phyloP scores from a whole-genome alignment of 2,329 filamentous ascomycete species.

The Mariannaea elegans region DNA sequence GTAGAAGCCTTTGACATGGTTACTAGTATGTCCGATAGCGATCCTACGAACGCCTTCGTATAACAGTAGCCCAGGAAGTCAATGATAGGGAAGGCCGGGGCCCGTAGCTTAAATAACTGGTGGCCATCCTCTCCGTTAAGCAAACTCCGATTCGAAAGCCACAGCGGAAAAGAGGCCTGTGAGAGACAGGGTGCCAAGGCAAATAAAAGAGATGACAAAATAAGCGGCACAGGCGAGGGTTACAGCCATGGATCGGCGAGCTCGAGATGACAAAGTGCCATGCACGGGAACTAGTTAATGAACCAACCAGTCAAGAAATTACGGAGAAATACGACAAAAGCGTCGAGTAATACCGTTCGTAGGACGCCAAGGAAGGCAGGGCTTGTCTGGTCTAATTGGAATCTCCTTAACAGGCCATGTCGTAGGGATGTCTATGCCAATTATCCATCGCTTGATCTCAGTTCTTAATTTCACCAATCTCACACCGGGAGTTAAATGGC shows the following conservation, averaged over 20 bases:
- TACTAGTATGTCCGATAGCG: not conserved
- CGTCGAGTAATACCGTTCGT: no score
- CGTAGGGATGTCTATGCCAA: not conserved
- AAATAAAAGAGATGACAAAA: conserved; percentile 26
- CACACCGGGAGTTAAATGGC: no score
- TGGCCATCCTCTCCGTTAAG: not conserved
- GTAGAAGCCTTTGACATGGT: not conserved
- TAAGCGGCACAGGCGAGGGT: conserved; percentile 35
- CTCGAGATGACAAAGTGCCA: conserved; percentile 12
- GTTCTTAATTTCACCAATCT: not conserved
- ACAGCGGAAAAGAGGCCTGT: conserved; percentile 3
- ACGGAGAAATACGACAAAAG: no score
- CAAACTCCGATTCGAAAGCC: not conserved
- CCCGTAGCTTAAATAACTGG: not conserved
- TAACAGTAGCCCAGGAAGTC: not conserved
- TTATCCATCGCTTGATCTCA: not conserved
- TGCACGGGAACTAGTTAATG: conserved; percentile 2
- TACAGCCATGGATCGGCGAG: conserved; percentile 27
- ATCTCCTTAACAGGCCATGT: not conserved
- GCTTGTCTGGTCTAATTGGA: not conserved
- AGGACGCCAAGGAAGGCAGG: not conserved
- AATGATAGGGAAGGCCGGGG: not conserved
- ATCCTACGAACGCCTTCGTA: not conserved
- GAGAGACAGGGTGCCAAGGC: conserved; percentile 1
- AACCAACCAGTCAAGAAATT: not conserved